These are phyloP conservation scores for Xylariaceae sp. DNA, from an alignment of 2,329 filamentous ascomycete species.

Conservation along the genomic window DNA sequence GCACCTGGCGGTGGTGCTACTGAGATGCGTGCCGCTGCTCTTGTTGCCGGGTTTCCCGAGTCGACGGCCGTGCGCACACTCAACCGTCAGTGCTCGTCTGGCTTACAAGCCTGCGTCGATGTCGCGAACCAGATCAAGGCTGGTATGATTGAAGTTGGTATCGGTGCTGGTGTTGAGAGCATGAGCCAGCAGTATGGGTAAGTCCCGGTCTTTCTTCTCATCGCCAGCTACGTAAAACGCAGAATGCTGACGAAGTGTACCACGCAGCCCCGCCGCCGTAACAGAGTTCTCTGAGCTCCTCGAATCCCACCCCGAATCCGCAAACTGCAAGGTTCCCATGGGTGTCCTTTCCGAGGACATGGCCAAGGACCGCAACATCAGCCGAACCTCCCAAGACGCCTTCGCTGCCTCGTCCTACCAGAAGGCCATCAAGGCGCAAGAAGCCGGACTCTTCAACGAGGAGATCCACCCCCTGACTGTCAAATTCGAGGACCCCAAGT, in stretches of 20 bases:
- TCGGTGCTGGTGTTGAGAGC: slow-evolving; percentile 93
- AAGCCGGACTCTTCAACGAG: slow-evolving; percentile 83
- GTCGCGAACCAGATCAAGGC: slow-evolving; percentile 87
- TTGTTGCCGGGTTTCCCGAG: slow-evolving; percentile 88
- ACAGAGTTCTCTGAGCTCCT: slow-evolving; percentile 89
- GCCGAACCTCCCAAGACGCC: slow-evolving; percentile 73
- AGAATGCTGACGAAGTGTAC: slow-evolving; percentile 5
- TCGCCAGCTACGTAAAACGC: not conserved
- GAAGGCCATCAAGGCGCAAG: slow-evolving; percentile 82
- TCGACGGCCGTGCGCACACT: slow-evolving; percentile 78
- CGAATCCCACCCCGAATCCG: slow-evolving; percentile 73
- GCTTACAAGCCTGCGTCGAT: slow-evolving; percentile 88
- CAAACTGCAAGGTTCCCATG: slow-evolving; percentile 98
- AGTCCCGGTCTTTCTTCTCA: slow-evolving; percentile 22
- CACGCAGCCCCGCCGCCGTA: slow-evolving; percentile 69
- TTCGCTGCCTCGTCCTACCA: slow-evolving; percentile 93
- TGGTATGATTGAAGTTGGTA: slow-evolving; percentile 92
- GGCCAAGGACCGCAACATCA: slow-evolving; percentile 78
- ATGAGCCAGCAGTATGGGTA: slow-evolving; percentile 92
- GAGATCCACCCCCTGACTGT: slow-evolving; percentile 87
- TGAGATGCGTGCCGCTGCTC: slow-evolving; percentile 88
- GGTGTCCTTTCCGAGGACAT: slow-evolving; percentile 89
- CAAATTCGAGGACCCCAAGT: slow-evolving; percentile 87
- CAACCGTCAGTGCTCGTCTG: slow-evolving; percentile 93
- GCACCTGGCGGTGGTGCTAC: slow-evolving; percentile 92